Conservation (phyloP, 495 filamentous ascomycete genomes). For the Annulohypoxylon bovei region DNA sequence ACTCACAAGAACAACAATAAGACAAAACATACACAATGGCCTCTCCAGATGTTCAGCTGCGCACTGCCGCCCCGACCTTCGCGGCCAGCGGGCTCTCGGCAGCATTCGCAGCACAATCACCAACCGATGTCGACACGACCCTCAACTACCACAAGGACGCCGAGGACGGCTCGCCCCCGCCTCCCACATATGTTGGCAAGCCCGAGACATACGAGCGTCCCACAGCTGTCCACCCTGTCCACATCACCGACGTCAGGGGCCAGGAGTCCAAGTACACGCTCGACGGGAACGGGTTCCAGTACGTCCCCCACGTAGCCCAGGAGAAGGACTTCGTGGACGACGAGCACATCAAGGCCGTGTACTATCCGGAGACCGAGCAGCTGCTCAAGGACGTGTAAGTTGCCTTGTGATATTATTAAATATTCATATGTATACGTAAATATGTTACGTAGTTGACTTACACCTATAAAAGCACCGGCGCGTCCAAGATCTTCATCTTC, state of each 20-base stretch:
- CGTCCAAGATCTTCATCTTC: conserved; percentile 74
- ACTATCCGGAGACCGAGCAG: conserved; percentile 74
- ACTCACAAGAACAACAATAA: not conserved
- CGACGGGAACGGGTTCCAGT: conserved; percentile 56
- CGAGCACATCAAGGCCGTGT: conserved; percentile 70
- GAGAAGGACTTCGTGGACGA: conserved; percentile 74
- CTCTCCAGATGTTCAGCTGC: conserved; percentile 44
- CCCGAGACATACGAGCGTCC: conserved; percentile 64
- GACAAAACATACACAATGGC: conserved; percentile 33
- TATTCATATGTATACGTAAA: not conserved
- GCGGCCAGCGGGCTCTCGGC: conserved; percentile 18
- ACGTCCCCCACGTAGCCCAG: conserved; percentile 50
- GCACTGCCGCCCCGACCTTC: conserved; percentile 30
- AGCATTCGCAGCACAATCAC: not conserved
- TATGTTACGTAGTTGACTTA: not conserved
- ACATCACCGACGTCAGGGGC: conserved; percentile 54
- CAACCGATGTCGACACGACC: conserved; percentile 61
- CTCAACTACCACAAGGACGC: conserved; percentile 70
- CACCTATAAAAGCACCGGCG: conserved; percentile 62
- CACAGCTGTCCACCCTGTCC: conserved; percentile 45
- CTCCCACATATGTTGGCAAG: conserved; percentile 57
- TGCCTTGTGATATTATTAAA: not conserved
- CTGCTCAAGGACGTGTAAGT: conserved; percentile 71
- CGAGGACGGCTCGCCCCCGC: conserved; percentile 66
- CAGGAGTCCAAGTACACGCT: conserved; percentile 53